Base-by-base conservation (phyloP, 2,329 filamentous ascomycete species). In the Exophiala calicioides region DNA sequence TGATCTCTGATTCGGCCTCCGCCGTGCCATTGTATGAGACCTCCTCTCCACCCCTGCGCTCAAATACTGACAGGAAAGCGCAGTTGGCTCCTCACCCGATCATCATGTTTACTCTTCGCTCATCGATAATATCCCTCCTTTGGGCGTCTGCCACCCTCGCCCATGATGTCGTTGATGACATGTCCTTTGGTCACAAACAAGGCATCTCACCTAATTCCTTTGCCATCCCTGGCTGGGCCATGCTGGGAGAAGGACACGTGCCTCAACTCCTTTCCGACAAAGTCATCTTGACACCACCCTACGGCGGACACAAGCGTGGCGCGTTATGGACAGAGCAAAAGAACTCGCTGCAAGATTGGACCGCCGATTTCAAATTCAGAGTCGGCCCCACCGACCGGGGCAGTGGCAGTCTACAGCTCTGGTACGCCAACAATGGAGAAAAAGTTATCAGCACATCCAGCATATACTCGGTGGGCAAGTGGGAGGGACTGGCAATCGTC, bases 401-500 rank as follows among this genome's bases (percentile, higher is more conserved):
- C 39, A 83, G 85, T 47, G 93, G 93, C 37, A 96, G 94, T 69
- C 74, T 98, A 58, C 91, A 97, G 68, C 77, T 98, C 61, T 98
- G 93, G 93, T 88, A 94, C 62, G 84, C 81, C 41, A 83, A 81
- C 59, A 79, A 87, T 50, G 86, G 86, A 23, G 71, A 80, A 58
- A 69, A 76, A 50, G 73, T 75, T 21, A 74, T 95, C 44, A 84
- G 82, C 44, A 78, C 83, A 18, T 79, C 81, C 55, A 94, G 88
- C 68, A 81, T 95, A 58, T 95, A 96, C 70, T 93, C 86, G 1
- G 85, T 85, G 7, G 81, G 81, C 43, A 81, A 80, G 58, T 98
- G 95, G 61, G 91, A 97, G 60, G 93, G 93, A n/a, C 73, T 98
- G 57, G 90, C 82, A 24, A 72, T 98, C 47, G 85, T 94, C 18